Evolutionary conservation across 2,329 filamentous ascomycete species (phyloP).

Genomic region (Fusarium proliferatum): DNA sequence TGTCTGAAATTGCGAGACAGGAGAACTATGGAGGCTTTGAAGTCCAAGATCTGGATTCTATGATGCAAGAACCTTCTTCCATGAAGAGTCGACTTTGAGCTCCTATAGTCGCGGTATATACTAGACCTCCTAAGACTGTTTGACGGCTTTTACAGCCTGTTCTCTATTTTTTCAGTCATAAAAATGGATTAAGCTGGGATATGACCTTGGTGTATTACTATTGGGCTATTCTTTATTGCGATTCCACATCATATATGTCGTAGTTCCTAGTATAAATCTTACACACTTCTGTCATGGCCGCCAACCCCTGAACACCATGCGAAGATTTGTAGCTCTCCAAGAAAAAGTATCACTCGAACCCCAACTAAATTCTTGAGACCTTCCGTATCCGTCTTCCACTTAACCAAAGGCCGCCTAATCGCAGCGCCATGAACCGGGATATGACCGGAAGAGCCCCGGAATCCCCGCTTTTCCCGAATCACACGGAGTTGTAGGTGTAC

Average conservation of each 20-base stretch:
- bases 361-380: neutral
- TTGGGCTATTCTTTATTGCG: neutral
- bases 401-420: neutral
- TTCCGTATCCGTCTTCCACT: neutral
- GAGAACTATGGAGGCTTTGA: neutral
- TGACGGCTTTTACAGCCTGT: neutral
- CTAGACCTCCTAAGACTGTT: neutral
- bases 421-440: neutral
- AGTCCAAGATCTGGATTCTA: neutral
- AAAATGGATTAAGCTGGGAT: fast-evolving
- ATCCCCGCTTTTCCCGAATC: conserved; percentile 16
- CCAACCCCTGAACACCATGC: neutral
- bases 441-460: neutral
- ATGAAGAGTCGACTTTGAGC: neutral
- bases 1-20: neutral
- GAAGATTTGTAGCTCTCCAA: neutral
- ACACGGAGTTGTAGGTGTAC: neutral
- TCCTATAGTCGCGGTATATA: neutral
- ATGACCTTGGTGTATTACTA: neutral
- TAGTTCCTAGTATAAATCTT: neutral
- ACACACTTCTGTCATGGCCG: neutral
- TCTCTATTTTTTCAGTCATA: fast-evolving
- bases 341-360: fast-evolving
- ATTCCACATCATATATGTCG: neutral
- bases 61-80: neutral